A percentile compares a stretch with the other conserved stretches of the same genome.
Evolutionary conservation across 768 basidiomycete species (phyloP).

Genomic region (Mycena vulgaris): DNA sequence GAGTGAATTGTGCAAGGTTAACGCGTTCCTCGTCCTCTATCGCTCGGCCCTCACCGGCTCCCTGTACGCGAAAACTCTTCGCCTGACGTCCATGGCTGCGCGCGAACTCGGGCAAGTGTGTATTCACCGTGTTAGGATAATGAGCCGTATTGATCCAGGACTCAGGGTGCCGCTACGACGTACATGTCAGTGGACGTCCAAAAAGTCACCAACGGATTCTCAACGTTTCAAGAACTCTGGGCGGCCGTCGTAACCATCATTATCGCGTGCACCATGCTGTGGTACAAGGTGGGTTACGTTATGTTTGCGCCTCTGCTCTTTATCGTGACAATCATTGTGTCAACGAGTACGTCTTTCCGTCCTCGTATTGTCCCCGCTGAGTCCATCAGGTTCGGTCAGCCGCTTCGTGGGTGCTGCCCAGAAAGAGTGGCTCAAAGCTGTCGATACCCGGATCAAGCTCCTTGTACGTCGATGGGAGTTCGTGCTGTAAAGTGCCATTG

Average conservation of each 20-base stretch:
- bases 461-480: conserved; percentile 2
- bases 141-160: no score
- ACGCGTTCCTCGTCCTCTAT: no score
- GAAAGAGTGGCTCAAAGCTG: conserved; percentile 22
- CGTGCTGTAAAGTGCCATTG: not conserved
- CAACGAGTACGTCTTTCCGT: conserved; percentile 12
- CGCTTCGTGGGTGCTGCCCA: conserved; percentile 21
- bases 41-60: no score
- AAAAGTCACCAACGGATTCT: conserved; percentile 24
- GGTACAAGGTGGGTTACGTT: no score
- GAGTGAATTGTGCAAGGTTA: no score
- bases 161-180: no score
- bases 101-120: no score
- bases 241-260: conserved; percentile 23
- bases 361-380: not conserved
- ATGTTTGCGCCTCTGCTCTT: conserved; percentile 28
- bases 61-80: no score
- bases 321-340: conserved; percentile 5
- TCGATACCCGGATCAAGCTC: no score
- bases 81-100: no score
- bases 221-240: conserved; percentile 27
- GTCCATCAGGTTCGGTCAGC: conserved; percentile 1
- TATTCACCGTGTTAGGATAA: no score
- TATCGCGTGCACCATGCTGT: conserved; percentile 25
- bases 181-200: no score